Evolutionary conservation across 2,329 filamentous ascomycete species (phyloP).

Genomic region (Coleophoma crateriformis): DNA sequence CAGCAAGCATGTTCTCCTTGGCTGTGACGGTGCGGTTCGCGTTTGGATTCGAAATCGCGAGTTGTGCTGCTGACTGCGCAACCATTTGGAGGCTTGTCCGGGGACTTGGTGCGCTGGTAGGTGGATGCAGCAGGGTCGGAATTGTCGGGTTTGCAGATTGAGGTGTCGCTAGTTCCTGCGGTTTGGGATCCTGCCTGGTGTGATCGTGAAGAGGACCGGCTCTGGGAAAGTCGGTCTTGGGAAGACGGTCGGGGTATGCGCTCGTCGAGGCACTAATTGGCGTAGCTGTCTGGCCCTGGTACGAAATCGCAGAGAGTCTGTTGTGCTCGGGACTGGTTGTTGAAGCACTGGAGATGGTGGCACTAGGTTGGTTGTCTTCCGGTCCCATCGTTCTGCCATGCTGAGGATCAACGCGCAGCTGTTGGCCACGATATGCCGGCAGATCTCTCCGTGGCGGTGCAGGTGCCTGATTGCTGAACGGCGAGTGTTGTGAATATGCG

Average conservation of each 20-base stretch:
- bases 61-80: conserved; percentile 20
- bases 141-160: conserved; percentile 33
- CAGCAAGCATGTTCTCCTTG: conserved; percentile 85
- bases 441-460: conserved; percentile 42
- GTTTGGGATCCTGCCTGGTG: conserved; percentile 37
- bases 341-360: conserved; percentile 52
- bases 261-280: conserved; percentile 49
- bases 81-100: conserved; percentile 23
- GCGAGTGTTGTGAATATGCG: conserved; percentile 51
- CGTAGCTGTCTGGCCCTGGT: conserved; percentile 46
- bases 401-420: conserved; percentile 57
- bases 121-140: conserved; percentile 42
- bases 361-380: conserved; percentile 55
- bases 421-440: conserved; percentile 55
- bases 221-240: conserved; percentile 52
- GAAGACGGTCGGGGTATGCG: conserved; percentile 27
- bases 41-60: conserved; percentile 25
- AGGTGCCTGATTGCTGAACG: conserved; percentile 35
- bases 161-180: conserved; percentile 34
- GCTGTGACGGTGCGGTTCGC: conserved; percentile 47
- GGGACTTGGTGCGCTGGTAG: conserved; percentile 20
- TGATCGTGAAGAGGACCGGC: conserved; percentile 57
- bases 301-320: conserved; percentile 50
- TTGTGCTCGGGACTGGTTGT: conserved; percentile 53
- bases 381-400: conserved; percentile 46